These are phyloP conservation scores for Tetracladium marchalianum DNA, from an alignment of 495 filamentous ascomycete species.

Conservation along the genomic window DNA sequence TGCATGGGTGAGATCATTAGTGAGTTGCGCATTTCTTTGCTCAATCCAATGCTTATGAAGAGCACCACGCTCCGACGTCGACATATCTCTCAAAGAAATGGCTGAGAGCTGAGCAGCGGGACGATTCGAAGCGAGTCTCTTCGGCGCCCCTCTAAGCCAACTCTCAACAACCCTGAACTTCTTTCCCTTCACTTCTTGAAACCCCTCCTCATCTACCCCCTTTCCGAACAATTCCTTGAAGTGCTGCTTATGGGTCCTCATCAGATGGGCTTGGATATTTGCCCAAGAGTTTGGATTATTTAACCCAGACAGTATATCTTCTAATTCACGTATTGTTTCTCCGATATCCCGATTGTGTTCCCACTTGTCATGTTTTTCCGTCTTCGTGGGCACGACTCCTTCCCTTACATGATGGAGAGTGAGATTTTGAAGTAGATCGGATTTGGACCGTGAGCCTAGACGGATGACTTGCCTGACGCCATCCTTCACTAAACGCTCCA, in stretches of 20 bases:
- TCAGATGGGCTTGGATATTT: conserved; percentile 18
- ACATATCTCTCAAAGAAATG: conserved; percentile 21
- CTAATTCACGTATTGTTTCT: conserved; percentile 19
- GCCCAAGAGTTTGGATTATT: conserved; percentile 16
- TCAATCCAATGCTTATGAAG: conserved; percentile 37
- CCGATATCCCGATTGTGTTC: conserved; percentile 22
- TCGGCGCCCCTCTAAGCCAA: conserved; percentile 15
- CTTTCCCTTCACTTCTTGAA: conserved; percentile 16
- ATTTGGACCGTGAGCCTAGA: conserved; percentile 58
- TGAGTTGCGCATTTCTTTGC: conserved; percentile 27
- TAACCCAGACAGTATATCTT: conserved; percentile 15
- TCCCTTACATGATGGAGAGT: conserved; percentile 35
- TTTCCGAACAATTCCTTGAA: conserved; percentile 18
- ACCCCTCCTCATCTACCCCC: conserved; percentile 11
- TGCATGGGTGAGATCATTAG: conserved; percentile 22
- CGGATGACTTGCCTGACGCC: conserved; percentile 54
- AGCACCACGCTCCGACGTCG: conserved; percentile 19
- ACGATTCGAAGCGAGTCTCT: conserved; percentile 13
- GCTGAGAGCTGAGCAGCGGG: conserved; percentile 10
- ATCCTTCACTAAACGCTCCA: conserved; percentile 51
- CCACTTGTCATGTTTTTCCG: conserved; percentile 27
- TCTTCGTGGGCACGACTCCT: conserved; percentile 24
- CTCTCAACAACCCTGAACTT: conserved; percentile 16
- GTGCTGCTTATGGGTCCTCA: conserved; percentile 11
- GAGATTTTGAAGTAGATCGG: conserved; percentile 36